A percentile compares a stretch with the other conserved stretches of the same genome.
Evolutionary conservation across 805 yeast genomes (phyloP).

Genomic region (Yarrowia porcina): DNA sequence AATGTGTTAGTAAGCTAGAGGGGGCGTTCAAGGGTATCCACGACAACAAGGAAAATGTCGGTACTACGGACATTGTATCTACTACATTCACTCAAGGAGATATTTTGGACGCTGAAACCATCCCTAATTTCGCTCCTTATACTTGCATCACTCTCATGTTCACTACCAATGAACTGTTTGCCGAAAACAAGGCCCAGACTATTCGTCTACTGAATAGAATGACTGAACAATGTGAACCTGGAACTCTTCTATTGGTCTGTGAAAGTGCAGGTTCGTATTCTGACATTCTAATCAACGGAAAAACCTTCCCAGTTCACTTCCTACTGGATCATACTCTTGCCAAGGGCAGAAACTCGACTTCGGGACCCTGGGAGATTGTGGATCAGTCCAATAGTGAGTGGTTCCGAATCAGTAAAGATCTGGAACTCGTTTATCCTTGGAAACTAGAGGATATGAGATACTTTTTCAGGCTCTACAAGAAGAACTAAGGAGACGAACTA

Average conservation of each 20-base stretch:
- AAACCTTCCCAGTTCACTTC: conserved; percentile 78
- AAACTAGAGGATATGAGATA: conserved; percentile 86
- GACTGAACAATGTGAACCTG: conserved; percentile 49
- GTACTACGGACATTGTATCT: background rate
- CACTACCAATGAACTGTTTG: conserved; percentile 83
- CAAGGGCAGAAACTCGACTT: conserved; percentile 40
- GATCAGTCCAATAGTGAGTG: conserved; percentile 72
- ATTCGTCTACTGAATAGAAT: conserved; percentile 56
- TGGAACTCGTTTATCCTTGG: conserved; percentile 52
- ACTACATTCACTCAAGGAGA: conserved; percentile 30
- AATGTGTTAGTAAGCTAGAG: conserved; percentile 46
- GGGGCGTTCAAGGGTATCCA: background rate
- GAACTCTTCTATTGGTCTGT: conserved; percentile 61
- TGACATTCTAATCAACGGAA: conserved; percentile 69
- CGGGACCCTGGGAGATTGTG: conserved; percentile 64
- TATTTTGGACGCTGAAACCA: conserved; percentile 32
- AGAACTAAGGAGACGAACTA: conserved; percentile 39
- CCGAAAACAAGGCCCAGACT: conserved; percentile 61
- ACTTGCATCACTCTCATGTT: conserved; percentile 69
- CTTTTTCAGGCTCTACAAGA: conserved; percentile 70
- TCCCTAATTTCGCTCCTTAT: conserved; percentile 34
- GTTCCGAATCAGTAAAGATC: conserved; percentile 58
- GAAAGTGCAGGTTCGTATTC: conserved; percentile 93
- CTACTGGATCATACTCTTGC: conserved; percentile 49
- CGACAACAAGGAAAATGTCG: background rate